Base-by-base conservation (phyloP, 139 green algal genomes). In the Picocystis salinarum region DNA sequence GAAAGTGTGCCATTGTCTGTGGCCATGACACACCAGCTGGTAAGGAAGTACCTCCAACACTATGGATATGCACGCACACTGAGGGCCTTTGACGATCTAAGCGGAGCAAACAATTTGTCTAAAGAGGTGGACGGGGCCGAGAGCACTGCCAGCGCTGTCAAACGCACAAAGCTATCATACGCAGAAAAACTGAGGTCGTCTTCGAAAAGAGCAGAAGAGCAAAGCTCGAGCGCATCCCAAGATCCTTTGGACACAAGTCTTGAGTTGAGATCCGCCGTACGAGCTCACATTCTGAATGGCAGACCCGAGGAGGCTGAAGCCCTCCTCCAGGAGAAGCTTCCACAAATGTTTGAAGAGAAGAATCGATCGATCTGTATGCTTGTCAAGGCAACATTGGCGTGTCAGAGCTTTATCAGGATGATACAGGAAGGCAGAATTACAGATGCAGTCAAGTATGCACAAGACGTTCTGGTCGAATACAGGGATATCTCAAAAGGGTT, bases 1-100 rank as follows among this genome's bases (percentile, higher is more conserved):
- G n/a, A n/a, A n/a, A n/a, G n/a, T n/a, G n/a, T n/a, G n/a, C n/a
- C n/a, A n/a, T n/a, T n/a, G 31, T 15, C 31, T 13, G 15, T 13
- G 31, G 13, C 13, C 13, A 15, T 37, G 31, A 37, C 31, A 17
- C 41, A 39, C 41, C 42, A 67, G 42, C n/a, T 92, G n/a, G 77
- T 91, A 23, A 68, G 69, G 4, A 45, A 55, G 33, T 92, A 88
- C 59, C 66, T 92, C 28, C 39, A 69, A 30, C 65, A 83, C 49
- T 70, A 85, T 40, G 79, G 79, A 22, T 92, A 92, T 45, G 53
- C 67, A 0, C 51, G 57, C 26, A 83, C 76, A 0, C 64, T 91
- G 18, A 30, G 30, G 2, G 79, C 76, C 0, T 79, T 82, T 52
- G 71, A 82, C 25, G 29, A 26, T n/a, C n/a, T n/a, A n/a, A n/a